A percentile compares a stretch with the other conserved stretches of the same genome.
Conservation (phyloP, 805 yeast species). For the Nakazawaea wyomingensis region DNA sequence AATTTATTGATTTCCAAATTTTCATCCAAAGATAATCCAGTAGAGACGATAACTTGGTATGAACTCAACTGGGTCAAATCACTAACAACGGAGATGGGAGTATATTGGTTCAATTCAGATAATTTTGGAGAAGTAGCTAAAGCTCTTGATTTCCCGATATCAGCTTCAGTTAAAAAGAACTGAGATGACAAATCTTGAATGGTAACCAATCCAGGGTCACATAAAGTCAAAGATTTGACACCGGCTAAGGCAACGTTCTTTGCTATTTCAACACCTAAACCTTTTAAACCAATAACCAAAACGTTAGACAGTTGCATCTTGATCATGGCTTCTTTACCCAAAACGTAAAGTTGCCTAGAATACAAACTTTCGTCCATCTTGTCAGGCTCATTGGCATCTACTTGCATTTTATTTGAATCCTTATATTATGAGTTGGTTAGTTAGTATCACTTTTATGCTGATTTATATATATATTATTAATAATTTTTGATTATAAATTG, state of each 20-base stretch:
- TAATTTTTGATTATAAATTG: no score
- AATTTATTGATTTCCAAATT: conserved; percentile 71
- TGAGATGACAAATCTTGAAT: conserved; percentile 81
- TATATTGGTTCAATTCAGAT: conserved; percentile 83
- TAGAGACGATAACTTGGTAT: conserved; percentile 82
- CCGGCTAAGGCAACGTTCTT: conserved; percentile 97
- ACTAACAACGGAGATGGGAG: conserved; percentile 68
- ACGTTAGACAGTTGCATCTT: conserved; percentile 93
- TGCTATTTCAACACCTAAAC: conserved; percentile 94
- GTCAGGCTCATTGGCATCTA: conserved; percentile 32
- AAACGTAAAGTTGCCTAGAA: conserved; percentile 93
- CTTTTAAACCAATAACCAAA: conserved; percentile 84
- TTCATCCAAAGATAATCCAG: conserved; percentile 65
- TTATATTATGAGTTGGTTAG: conserved; percentile 17
- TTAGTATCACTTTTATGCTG: no score
- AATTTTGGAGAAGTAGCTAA: conserved; percentile 59
- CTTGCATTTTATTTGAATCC: conserved; percentile 33
- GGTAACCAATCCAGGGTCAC: conserved; percentile 70
- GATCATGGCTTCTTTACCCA: conserved; percentile 98
- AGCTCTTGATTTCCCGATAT: conserved; percentile 79
- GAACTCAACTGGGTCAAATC: conserved; percentile 48
- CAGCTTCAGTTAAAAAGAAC: conserved; percentile 68
- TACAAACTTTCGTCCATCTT: conserved; percentile 90
- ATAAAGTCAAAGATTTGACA: conserved; percentile 82
- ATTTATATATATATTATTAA: no score